Evolutionary conservation across 2,329 filamentous ascomycete genomes (phyloP).

Genomic region (Pestalotiopsis sp.): DNA sequence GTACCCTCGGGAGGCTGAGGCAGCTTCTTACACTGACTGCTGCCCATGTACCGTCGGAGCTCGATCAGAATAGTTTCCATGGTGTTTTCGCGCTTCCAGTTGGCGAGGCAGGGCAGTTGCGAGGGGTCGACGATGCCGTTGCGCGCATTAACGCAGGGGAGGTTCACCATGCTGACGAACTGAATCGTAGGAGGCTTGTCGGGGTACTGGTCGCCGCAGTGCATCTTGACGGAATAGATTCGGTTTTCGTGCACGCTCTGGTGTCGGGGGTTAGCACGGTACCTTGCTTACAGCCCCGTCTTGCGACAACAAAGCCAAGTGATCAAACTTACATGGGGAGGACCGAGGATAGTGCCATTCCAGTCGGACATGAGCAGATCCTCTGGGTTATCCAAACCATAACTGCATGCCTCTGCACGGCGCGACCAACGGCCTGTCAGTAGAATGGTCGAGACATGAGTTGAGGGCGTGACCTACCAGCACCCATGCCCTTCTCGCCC

Average conservation of each 20-base stretch:
- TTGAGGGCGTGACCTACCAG: slow-evolving; percentile 59
- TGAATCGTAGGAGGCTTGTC: slow-evolving; percentile 86
- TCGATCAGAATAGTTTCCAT: slow-evolving; percentile 95
- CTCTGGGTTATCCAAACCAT: slow-evolving; percentile 90
- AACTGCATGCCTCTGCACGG: slow-evolving; percentile 85
- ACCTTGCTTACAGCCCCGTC: background rate
- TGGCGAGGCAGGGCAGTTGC: slow-evolving; percentile 81
- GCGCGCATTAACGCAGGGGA: slow-evolving; percentile 86
- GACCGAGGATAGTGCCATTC: slow-evolving; percentile 97
- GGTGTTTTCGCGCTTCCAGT: slow-evolving; percentile 91
- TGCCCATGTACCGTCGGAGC: slow-evolving; percentile 89
- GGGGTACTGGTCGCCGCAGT: slow-evolving; percentile 89
- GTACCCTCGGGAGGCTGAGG: slow-evolving; percentile 90
- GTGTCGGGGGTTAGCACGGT: background rate
- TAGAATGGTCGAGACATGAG: background rate
- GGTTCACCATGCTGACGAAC: slow-evolving; percentile 92
- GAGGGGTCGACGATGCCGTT: slow-evolving; percentile 84
- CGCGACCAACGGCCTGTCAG: background rate
- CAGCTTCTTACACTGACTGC: slow-evolving; percentile 90
- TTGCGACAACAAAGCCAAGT: background rate
- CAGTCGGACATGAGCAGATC: slow-evolving; percentile 98
- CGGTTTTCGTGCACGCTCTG: slow-evolving; percentile 97
- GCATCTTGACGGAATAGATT: slow-evolving; percentile 97
- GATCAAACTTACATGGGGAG: slow-evolving; percentile 78
- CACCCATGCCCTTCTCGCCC: slow-evolving; percentile 95